Evolutionary conservation across 805 yeast genomes (phyloP), one percentile per base, ranked within the genome.

Genomic region (Barnettozyma salicaria): DNA sequence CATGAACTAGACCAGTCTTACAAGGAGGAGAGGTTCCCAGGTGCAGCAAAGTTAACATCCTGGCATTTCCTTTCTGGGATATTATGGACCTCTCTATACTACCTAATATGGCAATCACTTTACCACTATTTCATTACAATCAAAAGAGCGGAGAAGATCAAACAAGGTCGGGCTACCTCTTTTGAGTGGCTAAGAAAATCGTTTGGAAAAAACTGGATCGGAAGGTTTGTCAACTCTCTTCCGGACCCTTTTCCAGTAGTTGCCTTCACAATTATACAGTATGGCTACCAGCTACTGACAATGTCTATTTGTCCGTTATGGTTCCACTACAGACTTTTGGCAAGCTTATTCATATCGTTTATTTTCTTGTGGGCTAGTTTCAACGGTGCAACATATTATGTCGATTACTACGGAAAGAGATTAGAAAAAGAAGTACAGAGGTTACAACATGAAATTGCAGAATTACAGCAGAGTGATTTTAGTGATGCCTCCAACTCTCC

Each of bases 61-160:
- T 85, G 96, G 92, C 74, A 79, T 49, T 70, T 86, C 32, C 56
- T 77, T 45, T 63, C 73, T 33, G 89, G 92, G 0, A 72, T 90
- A 18, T 43, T 82, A 3, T 76, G 81, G 74, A 87, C 97, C 0
- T 82, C 95, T 0, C 53, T 85, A 14, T 78, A 83, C 50, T 90
- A 90, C 57, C 72, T 89, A 45, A 61, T 83, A 8, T 90, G 98
- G 98, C 98, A 92, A 64, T 72, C 79, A 1, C 59, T 78, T 9
- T 90, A 90, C 60, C 97, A 89, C 60, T 87, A 86, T 60, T 90
- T 90, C 61, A 90, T 90, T 52, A 89, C 97, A 1, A 74, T 89
- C 41, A 75, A 76, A 36, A 69, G 78, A 36, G 79, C 85, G 24
- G 84, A 82, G 36, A 78, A 88, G 64, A 90, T 90, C 47, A 78